Evolutionary conservation across 148 eudicot genomes (phyloP), one percentile per base, ranked within the genome.

Genomic region (Diospyros lotus): DNA sequence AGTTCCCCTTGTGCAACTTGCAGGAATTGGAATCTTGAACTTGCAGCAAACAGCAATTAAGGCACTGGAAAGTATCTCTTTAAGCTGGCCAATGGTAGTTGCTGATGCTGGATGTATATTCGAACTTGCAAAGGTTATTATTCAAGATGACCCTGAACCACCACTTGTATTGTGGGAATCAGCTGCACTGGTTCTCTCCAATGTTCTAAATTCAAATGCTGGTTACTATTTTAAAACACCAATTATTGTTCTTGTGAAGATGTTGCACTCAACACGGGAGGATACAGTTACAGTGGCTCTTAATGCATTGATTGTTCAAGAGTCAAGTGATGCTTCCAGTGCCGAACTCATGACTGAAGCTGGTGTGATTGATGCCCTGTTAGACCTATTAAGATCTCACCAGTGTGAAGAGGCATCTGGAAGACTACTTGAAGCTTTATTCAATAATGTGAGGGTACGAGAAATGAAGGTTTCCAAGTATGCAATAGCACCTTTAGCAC

Each of bases 11-110:
- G 95, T 92, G 58, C 93, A 86, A 85, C 87, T 92, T 55, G 82
- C 89, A 9, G 95, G 95, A 62, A 86, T 84, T 44, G 91, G 95
- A 58, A 88, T 90, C 76, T 66, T 86, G 69, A 86, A 80, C 62
- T 78, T 92, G 77, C 97, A 92, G 74, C 89, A 92, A 82, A 87
- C 90, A 55, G 91, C 97, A 46, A 82, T 92, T 15, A 90, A 89
- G 76, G 93, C 95, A 17, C 58, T 90, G 75, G 95, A 86, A 73
- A 87, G 77, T 72, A 84, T 90, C 77, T 86, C 93, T 18, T 64
- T 84, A 45, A 84, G 80, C 71, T 92, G 97, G 97, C 97, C 95
- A 6, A 84, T 86, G 72, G 95, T 80, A 80, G 85, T 92, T 71
- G 92, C 86, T 75, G 93, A 92, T 61, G 97, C 91, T 5, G 93